These are phyloP conservation scores for Rhizopogon salebrosus DNA, from an alignment of 768 basidiomycete genomes.

Conservation along the genomic window DNA sequence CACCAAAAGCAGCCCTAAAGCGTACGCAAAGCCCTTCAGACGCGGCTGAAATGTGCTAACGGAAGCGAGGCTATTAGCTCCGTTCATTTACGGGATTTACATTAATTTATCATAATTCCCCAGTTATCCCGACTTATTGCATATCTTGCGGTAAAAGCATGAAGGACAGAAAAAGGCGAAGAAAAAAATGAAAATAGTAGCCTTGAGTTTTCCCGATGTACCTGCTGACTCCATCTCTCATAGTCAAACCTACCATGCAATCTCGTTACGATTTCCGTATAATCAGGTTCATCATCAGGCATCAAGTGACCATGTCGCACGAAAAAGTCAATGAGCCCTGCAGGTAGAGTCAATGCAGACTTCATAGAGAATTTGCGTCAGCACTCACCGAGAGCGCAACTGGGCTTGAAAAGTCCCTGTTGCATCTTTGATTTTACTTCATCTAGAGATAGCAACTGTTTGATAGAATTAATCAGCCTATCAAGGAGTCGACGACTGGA, in stretches of 20 bases:
- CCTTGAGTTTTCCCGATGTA: too few relatives aligned
- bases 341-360: not conserved
- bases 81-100: too few relatives aligned
- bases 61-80: too few relatives aligned
- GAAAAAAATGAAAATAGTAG: too few relatives aligned
- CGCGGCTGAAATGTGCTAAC: too few relatives aligned
- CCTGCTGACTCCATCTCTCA: conserved; percentile 38
- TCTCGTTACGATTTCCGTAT: conserved; percentile 67
- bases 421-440: conserved; percentile 62
- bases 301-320: conserved; percentile 83
- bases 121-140: too few relatives aligned
- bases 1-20: too few relatives aligned
- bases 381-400: conserved; percentile 75
- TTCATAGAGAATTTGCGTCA: not conserved
- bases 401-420: conserved; percentile 81
- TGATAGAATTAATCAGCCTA: not conserved
- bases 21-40: too few relatives aligned
- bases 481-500: not conserved
- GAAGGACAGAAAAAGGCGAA: too few relatives aligned
- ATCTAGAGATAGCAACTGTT: conserved; percentile 61
- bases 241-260: conserved; percentile 71
- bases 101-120: too few relatives aligned
- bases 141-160: too few relatives aligned
- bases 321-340: conserved; percentile 87
- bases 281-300: conserved; percentile 83